Evolutionary conservation across 805 yeast genomes (phyloP).

Genomic region (Candida chilensis): DNA sequence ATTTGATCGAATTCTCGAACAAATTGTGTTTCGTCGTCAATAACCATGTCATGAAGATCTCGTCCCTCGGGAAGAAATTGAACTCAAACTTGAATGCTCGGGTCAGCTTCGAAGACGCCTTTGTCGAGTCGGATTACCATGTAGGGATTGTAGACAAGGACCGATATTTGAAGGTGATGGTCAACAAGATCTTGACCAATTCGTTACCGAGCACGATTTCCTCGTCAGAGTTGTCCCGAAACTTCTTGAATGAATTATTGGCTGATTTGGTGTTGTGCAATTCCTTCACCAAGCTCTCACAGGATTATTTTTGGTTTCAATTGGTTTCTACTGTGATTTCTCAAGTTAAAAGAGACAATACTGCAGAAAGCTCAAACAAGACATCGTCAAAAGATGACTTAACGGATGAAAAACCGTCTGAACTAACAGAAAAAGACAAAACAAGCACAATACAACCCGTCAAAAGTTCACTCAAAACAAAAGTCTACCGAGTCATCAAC

Average conservation of each 20-base stretch:
- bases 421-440: background rate
- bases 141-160: background rate
- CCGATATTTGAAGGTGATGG: background rate
- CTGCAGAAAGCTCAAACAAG: too few species aligned
- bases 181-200: background rate
- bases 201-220: background rate
- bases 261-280: conserved; percentile 1
- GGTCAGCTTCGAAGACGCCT: background rate
- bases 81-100: background rate
- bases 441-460: background rate
- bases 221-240: background rate
- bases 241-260: background rate
- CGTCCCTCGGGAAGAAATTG: background rate
- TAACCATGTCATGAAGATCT: background rate
- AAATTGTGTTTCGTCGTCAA: background rate
- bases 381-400: background rate
- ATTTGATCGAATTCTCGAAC: conserved; percentile 18
- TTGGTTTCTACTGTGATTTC: background rate
- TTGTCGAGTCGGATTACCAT: background rate
- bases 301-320: conserved; percentile 2
- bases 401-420: too few species aligned
- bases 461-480: background rate
- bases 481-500: background rate
- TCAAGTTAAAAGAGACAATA: background rate
- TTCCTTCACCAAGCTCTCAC: background rate